A percentile compares a stretch with the other conserved stretches of the same genome.
Evolutionary conservation across 164 flowering plant genomes (phyloP).

Genomic region (Tinospora cordifolia): DNA sequence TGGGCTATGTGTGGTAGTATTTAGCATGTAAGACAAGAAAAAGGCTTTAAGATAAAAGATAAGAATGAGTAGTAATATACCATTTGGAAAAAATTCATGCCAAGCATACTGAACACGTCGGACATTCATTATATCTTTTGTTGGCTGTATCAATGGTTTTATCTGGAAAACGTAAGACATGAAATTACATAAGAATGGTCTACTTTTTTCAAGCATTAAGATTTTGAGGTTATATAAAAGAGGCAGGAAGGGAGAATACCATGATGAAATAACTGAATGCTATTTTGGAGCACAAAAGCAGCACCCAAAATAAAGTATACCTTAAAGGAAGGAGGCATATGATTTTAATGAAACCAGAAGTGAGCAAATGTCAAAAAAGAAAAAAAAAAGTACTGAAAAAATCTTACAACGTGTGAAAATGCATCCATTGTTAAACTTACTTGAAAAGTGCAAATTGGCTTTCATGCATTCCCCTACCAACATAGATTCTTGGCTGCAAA

Average conservation of each 20-base stretch:
- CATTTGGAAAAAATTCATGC: slow-evolving; percentile 94
- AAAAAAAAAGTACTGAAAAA: neutral
- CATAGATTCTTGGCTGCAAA: slow-evolving; percentile 85
- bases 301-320: slow-evolving; percentile 86
- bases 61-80: slow-evolving; percentile 28
- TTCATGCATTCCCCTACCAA: slow-evolving; percentile 99
- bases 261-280: slow-evolving; percentile 71
- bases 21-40: neutral
- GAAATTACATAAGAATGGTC: slow-evolving; percentile 7
- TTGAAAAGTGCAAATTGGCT: slow-evolving; percentile 82
- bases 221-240: neutral
- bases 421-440: slow-evolving; percentile 42
- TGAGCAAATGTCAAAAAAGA: neutral
- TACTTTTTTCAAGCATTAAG: neutral
- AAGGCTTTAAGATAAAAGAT: neutral
- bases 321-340: slow-evolving; percentile 30
- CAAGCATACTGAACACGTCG: slow-evolving; percentile 50
- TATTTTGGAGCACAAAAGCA: slow-evolving; percentile 67
- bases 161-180: slow-evolving; percentile 39
- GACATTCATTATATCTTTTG: slow-evolving; percentile 72
- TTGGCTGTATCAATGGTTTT: slow-evolving; percentile 81
- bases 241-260: slow-evolving; percentile 29
- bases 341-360: neutral
- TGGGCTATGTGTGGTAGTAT: neutral
- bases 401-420: neutral